Conservation (phyloP, 148 eudicot species). For the Vaccinium macrocarpon region DNA sequence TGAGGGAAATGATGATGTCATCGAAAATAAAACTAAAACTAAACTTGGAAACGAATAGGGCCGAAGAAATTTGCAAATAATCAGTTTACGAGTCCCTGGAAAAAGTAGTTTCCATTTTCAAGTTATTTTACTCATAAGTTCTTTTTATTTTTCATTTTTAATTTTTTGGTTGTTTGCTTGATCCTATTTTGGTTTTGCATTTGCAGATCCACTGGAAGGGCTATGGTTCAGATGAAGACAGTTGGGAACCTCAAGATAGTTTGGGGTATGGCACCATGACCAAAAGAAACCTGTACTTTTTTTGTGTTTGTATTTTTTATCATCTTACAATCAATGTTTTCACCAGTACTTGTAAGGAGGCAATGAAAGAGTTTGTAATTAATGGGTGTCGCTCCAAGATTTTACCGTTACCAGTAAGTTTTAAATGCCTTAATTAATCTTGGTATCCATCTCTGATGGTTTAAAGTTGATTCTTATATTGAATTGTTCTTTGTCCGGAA, state of each 20-base stretch:
- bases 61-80: neutral
- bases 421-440: neutral
- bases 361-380: conserved; percentile 54
- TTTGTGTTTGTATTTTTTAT: neutral
- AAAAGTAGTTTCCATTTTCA: neutral
- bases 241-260: conserved; percentile 81
- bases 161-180: neutral
- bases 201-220: conserved; percentile 77
- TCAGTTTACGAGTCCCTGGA: neutral
- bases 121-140: neutral
- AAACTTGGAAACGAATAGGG: too few species aligned
- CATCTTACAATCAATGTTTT: neutral
- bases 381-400: conserved; percentile 42
- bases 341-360: conserved; percentile 47
- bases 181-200: neutral
- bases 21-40: too few species aligned
- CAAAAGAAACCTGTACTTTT: neutral
- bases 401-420: conserved; percentile 71
- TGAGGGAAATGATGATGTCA: too few species aligned
- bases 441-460: neutral
- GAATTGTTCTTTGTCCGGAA: neutral
- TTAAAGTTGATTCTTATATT: neutral
- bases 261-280: conserved; percentile 42
- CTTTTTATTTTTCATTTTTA: neutral
- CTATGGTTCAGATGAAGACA: conserved; percentile 62